Conservation (phyloP, 2,329 filamentous ascomycete species). For the Trichoderma endophyticum region DNA sequence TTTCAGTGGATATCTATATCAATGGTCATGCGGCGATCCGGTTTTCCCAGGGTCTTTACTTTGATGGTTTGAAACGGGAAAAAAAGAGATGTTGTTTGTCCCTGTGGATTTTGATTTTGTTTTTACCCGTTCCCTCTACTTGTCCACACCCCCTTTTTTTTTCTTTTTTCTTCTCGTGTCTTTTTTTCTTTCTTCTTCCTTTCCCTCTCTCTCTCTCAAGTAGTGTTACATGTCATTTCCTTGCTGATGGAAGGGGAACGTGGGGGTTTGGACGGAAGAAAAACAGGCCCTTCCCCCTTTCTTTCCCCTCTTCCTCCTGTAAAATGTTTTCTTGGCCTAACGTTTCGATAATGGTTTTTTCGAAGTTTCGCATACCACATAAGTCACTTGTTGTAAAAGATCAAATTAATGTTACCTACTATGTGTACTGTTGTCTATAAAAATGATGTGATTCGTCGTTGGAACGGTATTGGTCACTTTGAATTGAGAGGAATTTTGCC, state of each 20-base stretch:
- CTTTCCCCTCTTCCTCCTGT: constrained; percentile 9
- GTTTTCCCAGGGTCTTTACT: constrained; percentile 15
- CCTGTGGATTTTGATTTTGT: constrained; percentile 1
- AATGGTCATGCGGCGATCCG: constrained; percentile 39
- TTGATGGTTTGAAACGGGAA: constrained; percentile 30
- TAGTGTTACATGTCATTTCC: neutral
- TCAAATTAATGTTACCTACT: constrained; percentile 12
- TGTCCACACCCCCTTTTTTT: neutral
- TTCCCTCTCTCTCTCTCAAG: neutral
- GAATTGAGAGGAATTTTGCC: neutral
- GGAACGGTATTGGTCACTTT: neutral
- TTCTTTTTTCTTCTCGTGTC: constrained; percentile 10
- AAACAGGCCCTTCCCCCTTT: neutral
- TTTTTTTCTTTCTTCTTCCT: constrained; percentile 2
- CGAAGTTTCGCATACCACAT: constrained; percentile 12
- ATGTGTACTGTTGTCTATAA: constrained; percentile 5
- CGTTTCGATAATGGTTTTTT: constrained; percentile 15
- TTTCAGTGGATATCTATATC: constrained; percentile 39
- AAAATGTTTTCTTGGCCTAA: constrained; percentile 17
- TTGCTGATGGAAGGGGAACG: constrained; percentile 17
- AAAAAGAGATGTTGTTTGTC: constrained; percentile 26
- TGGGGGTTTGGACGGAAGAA: neutral
- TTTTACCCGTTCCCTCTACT: neutral
- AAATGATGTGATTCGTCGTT: neutral
- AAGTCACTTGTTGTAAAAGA: constrained; percentile 12